A percentile compares a stretch with the other conserved stretches of the same genome.
These are phyloP conservation scores for Trichoderma citrinoviride DNA, from an alignment of 2,329 filamentous ascomycete species.

Conservation along the genomic window DNA sequence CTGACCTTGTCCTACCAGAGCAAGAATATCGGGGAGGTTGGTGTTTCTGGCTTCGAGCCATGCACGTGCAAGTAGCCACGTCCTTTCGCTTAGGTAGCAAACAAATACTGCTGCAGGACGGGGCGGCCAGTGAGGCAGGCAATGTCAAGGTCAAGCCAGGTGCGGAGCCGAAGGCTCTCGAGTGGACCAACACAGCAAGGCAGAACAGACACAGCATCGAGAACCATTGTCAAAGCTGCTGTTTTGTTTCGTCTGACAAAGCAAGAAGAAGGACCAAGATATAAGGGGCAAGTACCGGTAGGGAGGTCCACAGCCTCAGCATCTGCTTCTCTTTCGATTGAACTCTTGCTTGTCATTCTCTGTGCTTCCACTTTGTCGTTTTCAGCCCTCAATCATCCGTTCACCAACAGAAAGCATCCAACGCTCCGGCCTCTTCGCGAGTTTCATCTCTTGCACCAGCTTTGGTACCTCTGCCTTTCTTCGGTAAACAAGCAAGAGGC, in stretches of 20 bases:
- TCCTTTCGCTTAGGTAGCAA: background rate
- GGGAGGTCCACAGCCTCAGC: background rate
- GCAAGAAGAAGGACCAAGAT: background rate
- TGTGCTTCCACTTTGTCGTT: background rate
- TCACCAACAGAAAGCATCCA: background rate
- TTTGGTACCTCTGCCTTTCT: background rate
- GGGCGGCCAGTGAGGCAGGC: background rate
- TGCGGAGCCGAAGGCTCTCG: background rate
- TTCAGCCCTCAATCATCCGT: background rate
- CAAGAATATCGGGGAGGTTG: background rate
- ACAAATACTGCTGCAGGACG: background rate
- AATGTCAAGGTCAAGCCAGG: background rate
- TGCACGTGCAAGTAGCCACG: background rate
- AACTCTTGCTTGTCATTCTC: background rate
- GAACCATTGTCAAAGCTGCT: background rate
- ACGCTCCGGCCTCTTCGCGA: background rate
- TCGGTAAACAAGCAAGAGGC: background rate
- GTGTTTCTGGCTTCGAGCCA: background rate
- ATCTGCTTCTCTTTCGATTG: background rate
- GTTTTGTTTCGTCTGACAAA: background rate
- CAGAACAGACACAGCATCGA: background rate
- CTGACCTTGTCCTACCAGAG: background rate
- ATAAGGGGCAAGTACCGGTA: background rate
- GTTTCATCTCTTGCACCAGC: background rate
- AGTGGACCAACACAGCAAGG: background rate